Base-by-base conservation (phyloP, 768 basidiomycete species). In the Tylopilus sp. region DNA sequence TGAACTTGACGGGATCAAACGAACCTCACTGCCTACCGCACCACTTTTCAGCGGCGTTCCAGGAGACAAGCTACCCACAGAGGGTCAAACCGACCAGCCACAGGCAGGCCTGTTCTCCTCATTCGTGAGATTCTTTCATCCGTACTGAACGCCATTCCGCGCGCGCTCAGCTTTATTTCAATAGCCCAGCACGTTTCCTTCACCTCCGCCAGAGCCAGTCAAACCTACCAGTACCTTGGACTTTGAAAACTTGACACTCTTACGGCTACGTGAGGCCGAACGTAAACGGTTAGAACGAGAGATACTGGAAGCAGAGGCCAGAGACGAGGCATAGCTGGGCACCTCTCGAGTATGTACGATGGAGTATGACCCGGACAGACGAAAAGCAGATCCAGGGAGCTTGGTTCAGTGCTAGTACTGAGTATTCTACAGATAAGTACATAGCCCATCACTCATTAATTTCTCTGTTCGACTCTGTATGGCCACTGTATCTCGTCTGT, bases 191-290 rank as follows among this genome's bases (percentile, higher is more conserved):
- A 61, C 46, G 38, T 56, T 52, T 22, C 60, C 52, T 55, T 10
- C 49, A 23, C 23, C 60, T 18, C 48, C 52, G n/a, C 40, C 63
- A 30, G 53, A 63, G 20, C 53, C 62, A n/a, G 39, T 60, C n/a
- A 65, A 61, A 20, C 30, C 68, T n/a, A 44, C 64, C 18, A 61
- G 73, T 10, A 78, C 78, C 2, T 57, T 91, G 43, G 87, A 91
- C 63, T 93, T 85, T 50, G 91, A 92, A 68, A 81, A 85, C 3
- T 62, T 91, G 52, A 92, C 88, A 1, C 74, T 93, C 31, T 79
- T 92, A 76, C 80, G 90, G 5, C 73, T 94, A 64, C 76, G 90
- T 33, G 87, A 92, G 61, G 88, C 90, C 1, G 91, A 93, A 65
- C 76, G 86, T 35, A 85, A 83, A 55, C 74, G 85, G 39, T 64